Base-by-base conservation (phyloP, 371 early-diverging fungal genomes). In the Mucor saturninus region DNA sequence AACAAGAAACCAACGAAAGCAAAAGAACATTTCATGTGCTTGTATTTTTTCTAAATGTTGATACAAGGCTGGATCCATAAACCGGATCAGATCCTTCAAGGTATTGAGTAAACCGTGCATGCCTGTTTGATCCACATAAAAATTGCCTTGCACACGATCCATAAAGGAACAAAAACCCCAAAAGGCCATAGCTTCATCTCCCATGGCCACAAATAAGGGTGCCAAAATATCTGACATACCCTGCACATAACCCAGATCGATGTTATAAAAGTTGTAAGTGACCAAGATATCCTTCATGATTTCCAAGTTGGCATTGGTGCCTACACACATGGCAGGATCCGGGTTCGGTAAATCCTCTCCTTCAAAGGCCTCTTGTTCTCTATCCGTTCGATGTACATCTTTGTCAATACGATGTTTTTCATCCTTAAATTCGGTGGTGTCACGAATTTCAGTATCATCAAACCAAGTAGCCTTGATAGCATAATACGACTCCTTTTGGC, bases 191-290 rank as follows among this genome's bases (percentile, higher is more conserved):
- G 89, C 92, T 73, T 98, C 98, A 63, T 95, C 90, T 37, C 86
- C 85, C 87, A 95, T 91, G 0, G 91, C 92, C 1, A 87, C 91
- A 81, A 92, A 89, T 8, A 97, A 70, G 1, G 97, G 97, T 6
- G 96, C 89, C 30, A 93, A 76, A 8, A 98, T 73, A 70, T 98
- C 98, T 15, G 91, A 92, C 98, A 98, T 98, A 42, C 98, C 98
- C 76, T 98, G 98, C 0, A 96, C 97, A 69, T 97, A 98, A 4
- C 80, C 80, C 15, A 82, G 54, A 8, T 84, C 88, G 52, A 87
- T 83, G 61, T 92, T 88, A 72, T 91, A 86, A 52, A 86, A 85
- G 54, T 95, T 92, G 66, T 95, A 98, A 0, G 95, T 93, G 68
- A 96, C 85, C 56, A 97, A 68, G 14, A 97, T 90, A 73, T 95